Evolutionary conservation across 495 filamentous ascomycete species (phyloP).

Genomic region (Massariosphaeria phaeospora): DNA sequence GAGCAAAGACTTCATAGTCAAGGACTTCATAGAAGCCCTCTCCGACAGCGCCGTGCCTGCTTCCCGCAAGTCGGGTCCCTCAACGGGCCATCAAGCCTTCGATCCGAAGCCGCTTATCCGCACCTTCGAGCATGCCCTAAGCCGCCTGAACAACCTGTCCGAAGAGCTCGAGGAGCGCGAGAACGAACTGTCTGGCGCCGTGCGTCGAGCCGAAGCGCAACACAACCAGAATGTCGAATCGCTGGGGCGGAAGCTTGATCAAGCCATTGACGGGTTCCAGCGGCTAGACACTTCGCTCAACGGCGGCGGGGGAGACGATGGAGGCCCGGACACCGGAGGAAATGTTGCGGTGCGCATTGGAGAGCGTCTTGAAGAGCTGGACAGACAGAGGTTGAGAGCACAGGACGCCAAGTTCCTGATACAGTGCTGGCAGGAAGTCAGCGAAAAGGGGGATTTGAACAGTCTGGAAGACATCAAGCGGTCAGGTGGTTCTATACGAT

Average conservation of each 20-base stretch:
- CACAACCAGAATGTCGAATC: constrained; percentile 84
- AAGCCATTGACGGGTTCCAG: constrained; percentile 86
- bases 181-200: constrained; percentile 82
- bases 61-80: constrained; percentile 65
- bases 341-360: constrained; percentile 93
- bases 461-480: constrained; percentile 74
- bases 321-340: constrained; percentile 59
- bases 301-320: constrained; percentile 43
- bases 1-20: constrained; percentile 89
- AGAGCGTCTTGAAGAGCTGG: constrained; percentile 85
- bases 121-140: constrained; percentile 84
- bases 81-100: constrained; percentile 55
- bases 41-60: constrained; percentile 74
- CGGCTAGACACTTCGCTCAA: constrained; percentile 76
- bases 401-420: constrained; percentile 91
- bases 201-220: constrained; percentile 84
- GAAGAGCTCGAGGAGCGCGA: constrained; percentile 81
- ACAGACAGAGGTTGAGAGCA: constrained; percentile 82
- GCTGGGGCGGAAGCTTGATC: constrained; percentile 78
- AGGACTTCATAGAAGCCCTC: constrained; percentile 92
- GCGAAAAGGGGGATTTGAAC: constrained; percentile 73
- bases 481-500: constrained; percentile 69
- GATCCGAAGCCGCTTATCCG: constrained; percentile 97
- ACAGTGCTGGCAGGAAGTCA: constrained; percentile 92
- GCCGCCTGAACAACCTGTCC: constrained; percentile 71